Conservation (phyloP, 2,329 filamentous ascomycete species). For the Venturia oleaginea region DNA sequence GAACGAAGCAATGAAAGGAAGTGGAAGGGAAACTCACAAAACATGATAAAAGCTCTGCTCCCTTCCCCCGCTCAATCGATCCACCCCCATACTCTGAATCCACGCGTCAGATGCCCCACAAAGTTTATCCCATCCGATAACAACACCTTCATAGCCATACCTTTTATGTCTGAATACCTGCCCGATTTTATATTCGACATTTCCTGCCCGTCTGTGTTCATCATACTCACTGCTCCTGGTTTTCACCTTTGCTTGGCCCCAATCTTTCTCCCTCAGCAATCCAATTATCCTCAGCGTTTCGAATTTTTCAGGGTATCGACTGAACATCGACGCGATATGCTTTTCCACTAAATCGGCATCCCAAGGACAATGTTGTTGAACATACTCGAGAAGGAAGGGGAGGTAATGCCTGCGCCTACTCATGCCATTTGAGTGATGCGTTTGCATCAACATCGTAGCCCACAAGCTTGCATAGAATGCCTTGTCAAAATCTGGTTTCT, state of each 20-base stretch:
- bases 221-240: constrained; percentile 17
- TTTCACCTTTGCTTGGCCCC: constrained; percentile 10
- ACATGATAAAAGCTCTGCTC: constrained; percentile 75
- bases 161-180: constrained; percentile 76
- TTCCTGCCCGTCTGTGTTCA: constrained; percentile 19
- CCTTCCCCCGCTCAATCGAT: constrained; percentile 47
- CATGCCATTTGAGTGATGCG: constrained; percentile 38
- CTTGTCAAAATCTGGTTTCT: constrained; percentile 41
- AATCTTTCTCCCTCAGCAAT: constrained; percentile 48
- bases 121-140: constrained; percentile 74
- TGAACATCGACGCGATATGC: constrained; percentile 52
- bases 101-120: constrained; percentile 51
- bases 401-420: constrained; percentile 45
- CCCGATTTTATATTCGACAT: constrained; percentile 62
- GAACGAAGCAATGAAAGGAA: not conserved
- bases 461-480: constrained; percentile 67
- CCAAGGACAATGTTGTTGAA: constrained; percentile 57
- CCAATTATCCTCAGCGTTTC: constrained; percentile 45
- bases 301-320: constrained; percentile 41
- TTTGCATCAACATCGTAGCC: constrained; percentile 45
- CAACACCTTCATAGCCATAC: constrained; percentile 70
- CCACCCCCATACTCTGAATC: constrained; percentile 56
- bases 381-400: constrained; percentile 54
- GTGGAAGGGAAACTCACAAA: constrained; percentile 52
- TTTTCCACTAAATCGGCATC: constrained; percentile 64